A percentile compares a stretch with the other conserved stretches of the same genome.
Evolutionary conservation across 2,329 filamentous ascomycete genomes (phyloP).

Genomic region (Trichoderma semiorbis): DNA sequence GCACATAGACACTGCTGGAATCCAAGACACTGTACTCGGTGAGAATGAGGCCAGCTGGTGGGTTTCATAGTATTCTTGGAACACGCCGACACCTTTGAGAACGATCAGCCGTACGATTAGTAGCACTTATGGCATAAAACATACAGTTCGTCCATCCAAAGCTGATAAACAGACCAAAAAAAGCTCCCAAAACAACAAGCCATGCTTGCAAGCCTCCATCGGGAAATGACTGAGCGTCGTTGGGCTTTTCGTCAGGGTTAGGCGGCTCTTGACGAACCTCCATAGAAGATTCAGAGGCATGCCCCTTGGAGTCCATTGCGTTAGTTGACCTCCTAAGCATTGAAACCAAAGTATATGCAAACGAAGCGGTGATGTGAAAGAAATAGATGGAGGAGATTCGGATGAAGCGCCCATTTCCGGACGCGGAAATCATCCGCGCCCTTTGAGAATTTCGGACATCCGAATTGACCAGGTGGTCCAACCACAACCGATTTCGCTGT

Average conservation of each 20-base stretch:
- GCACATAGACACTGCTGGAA: background rate
- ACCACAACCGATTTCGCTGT: background rate
- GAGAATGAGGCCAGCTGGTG: background rate
- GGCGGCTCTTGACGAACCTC: background rate
- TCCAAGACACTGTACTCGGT: background rate
- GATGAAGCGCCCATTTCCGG: background rate
- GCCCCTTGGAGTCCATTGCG: background rate
- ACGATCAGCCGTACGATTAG: background rate
- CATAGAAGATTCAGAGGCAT: background rate
- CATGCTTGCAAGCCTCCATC: background rate
- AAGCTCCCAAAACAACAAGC: background rate
- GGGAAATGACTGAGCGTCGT: background rate
- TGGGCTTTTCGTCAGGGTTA: background rate
- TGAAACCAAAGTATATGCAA: background rate
- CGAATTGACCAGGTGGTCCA: background rate
- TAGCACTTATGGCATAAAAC: background rate
- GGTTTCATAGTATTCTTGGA: background rate
- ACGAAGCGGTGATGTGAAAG: background rate
- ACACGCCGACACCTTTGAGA: background rate
- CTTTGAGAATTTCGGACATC: background rate
- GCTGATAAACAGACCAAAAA: background rate
- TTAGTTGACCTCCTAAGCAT: background rate
- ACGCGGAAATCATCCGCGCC: background rate
- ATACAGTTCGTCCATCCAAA: constrained; percentile 1
- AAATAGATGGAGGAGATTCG: background rate